phyloP scores from a whole-genome alignment of 257 asterid species.

The Gentiana straminea region DNA sequence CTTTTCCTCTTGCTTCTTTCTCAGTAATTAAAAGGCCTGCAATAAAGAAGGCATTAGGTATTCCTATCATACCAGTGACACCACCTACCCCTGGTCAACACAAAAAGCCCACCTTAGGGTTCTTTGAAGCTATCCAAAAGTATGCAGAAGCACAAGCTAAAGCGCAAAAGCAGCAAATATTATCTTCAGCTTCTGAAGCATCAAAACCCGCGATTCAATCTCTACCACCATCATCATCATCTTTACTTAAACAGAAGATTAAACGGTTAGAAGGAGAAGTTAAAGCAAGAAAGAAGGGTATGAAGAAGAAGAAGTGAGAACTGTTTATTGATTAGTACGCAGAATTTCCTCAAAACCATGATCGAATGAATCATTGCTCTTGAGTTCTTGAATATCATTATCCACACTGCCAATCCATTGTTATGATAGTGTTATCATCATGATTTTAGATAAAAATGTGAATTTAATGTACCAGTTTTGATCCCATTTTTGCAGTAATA shows the following conservation, averaged over 20 bases:
- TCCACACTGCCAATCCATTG: too few species aligned
- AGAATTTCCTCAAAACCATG: too few species aligned
- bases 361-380: too few species aligned
- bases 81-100: constrained; percentile 26
- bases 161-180: constrained; percentile 27
- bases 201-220: constrained; percentile 26
- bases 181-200: constrained; percentile 26
- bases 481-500: too few species aligned
- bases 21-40: constrained; percentile 51
- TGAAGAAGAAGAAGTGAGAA: constrained; percentile 39
- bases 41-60: constrained; percentile 51
- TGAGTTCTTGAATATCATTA: too few species aligned
- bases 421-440: too few species aligned
- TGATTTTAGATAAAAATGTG: too few species aligned
- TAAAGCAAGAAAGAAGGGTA: constrained; percentile 62
- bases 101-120: constrained; percentile 45
- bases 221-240: constrained; percentile 20
- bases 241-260: constrained; percentile 47
- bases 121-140: constrained; percentile 49
- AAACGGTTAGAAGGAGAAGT: constrained; percentile 70
- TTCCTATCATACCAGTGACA: constrained; percentile 47
- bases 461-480: too few species aligned
- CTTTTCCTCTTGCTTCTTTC: constrained; percentile 1
- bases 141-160: constrained; percentile 44
- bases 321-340: too few species aligned